Evolutionary conservation across 208 protist genomes (phyloP), one percentile per base, ranked within the genome.

Genomic region (Wallacemonas sp.): DNA sequence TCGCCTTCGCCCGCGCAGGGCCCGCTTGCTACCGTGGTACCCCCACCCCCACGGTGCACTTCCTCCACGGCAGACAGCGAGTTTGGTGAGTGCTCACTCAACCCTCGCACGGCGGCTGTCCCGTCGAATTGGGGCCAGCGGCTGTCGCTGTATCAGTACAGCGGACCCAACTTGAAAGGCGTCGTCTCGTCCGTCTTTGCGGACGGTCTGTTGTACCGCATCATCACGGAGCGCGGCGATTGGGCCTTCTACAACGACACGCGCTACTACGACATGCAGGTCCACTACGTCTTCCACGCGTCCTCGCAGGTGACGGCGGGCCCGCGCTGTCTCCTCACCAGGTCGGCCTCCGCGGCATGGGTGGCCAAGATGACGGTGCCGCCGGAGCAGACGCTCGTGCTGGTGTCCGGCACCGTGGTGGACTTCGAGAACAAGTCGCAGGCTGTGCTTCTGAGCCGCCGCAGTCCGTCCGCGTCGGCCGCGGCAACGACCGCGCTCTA

Each of bases 161-260:
- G 46, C 5, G 69, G 74, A 0, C 74, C 74, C 1, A 23, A 41
- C 12, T 54, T 80, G 32, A 66, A 64, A 11, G 83, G 83, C 10
- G 68, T 77, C 11, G 67, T 80, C 2, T 78, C 72, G 23, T 75
- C 78, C 32, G 86, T 86, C 61, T 63, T 85, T 5, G 57, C 74
- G 32, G 72, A 76, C 33, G 83, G 79, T 2, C 22, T 86, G 25
- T 71, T 90, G 18, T 93, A 85, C 67, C 81, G 81, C 36, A 74
- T 93, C 26, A 44, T 93, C 20, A 79, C 74, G 33, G 74, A 79
- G 7, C 78, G 66, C 23, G 75, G 71, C 0, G 65, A 62, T n/a
- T 92, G 86, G 86, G 76, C 80, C 57, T 89, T 89, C 48, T 89
- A 87, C 74, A 85, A 84, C 42, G 84, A 87, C 71, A 79, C 65